phyloP scores from a whole-genome alignment of 495 filamentous ascomycete genomes.

The Penicillium pancosmium region DNA sequence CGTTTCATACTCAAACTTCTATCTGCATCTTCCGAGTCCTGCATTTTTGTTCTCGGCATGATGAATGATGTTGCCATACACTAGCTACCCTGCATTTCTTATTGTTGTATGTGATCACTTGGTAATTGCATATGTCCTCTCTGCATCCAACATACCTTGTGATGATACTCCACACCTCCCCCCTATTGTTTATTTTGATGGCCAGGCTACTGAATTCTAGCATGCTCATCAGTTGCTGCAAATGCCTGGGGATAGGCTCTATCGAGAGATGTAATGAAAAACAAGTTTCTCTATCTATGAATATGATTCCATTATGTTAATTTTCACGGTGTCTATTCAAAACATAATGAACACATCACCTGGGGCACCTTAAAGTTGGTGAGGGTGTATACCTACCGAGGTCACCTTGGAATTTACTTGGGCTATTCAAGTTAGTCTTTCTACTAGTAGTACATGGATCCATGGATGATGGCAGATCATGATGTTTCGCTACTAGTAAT shows the following conservation, averaged over 20 bases:
- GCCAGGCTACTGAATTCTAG: conserved; percentile 1
- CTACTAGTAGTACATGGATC: too few relatives aligned
- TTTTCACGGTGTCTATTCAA: too few relatives aligned
- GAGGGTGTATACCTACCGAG: too few relatives aligned
- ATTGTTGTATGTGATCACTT: not conserved
- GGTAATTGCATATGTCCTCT: conserved; percentile 13
- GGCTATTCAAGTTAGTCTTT: too few relatives aligned
- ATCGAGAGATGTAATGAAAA: conserved; percentile 1
- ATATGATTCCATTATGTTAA: too few relatives aligned
- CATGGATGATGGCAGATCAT: too few relatives aligned
- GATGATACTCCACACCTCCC: conserved; percentile 9
- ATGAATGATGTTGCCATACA: conserved; percentile 9
- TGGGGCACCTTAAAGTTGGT: too few relatives aligned
- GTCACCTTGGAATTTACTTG: too few relatives aligned
- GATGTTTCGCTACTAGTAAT: not conserved
- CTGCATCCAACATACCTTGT: conserved; percentile 20
- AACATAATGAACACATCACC: too few relatives aligned
- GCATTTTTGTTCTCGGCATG: conserved; percentile 6
- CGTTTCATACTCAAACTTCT: conserved; percentile 11
- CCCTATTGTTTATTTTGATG: conserved; percentile 1
- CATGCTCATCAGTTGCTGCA: not conserved
- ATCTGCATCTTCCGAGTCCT: conserved; percentile 13
- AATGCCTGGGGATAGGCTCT: not conserved
- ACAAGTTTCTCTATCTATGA: too few relatives aligned
- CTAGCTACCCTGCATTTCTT: not conserved